Percentiles rank a stretch among this genome's conserved stretches.
Evolutionary conservation across 2,329 filamentous ascomycete genomes (phyloP).

Genomic region (Cadophora sp.): DNA sequence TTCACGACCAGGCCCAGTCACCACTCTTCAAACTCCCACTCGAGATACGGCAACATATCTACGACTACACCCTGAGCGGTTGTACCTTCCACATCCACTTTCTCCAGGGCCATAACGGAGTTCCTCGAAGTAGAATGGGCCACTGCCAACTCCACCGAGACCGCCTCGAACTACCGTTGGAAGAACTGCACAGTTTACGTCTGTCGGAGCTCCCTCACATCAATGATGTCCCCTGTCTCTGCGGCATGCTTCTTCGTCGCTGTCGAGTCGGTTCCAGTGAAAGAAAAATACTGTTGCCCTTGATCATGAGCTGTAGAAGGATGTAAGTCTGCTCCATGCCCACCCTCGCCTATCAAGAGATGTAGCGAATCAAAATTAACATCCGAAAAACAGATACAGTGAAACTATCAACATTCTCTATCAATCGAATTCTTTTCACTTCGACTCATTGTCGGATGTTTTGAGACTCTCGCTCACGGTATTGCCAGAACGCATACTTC

Average conservation of each 20-base stretch:
- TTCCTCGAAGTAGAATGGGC: constrained; percentile 13
- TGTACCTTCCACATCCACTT: constrained; percentile 30
- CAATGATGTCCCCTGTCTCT: neutral
- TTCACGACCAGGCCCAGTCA: constrained; percentile 14
- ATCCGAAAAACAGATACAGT: constrained; percentile 27
- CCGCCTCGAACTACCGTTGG: constrained; percentile 19
- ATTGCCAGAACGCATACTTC: constrained; percentile 25
- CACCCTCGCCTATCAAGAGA: neutral
- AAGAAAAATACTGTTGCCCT: constrained; percentile 19
- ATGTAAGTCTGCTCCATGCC: constrained; percentile 27
- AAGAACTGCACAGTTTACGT: neutral
- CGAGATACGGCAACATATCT: constrained; percentile 30
- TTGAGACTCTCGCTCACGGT: constrained; percentile 29
- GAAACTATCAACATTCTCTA: constrained; percentile 32
- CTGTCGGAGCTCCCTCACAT: constrained; percentile 18
- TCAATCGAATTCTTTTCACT: constrained; percentile 28
- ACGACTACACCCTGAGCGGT: constrained; percentile 26
- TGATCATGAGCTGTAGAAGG: constrained; percentile 28
- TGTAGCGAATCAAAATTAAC: neutral
- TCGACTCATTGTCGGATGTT: constrained; percentile 24
- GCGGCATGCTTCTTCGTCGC: neutral
- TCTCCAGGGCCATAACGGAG: constrained; percentile 13
- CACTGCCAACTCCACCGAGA: constrained; percentile 6
- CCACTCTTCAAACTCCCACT: constrained; percentile 26
- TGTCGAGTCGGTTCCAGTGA: neutral